Evolutionary conservation across 148 eudicot species (phyloP), one percentile per base, ranked within the genome.

Genomic region (Nepenthes mirabilis): DNA sequence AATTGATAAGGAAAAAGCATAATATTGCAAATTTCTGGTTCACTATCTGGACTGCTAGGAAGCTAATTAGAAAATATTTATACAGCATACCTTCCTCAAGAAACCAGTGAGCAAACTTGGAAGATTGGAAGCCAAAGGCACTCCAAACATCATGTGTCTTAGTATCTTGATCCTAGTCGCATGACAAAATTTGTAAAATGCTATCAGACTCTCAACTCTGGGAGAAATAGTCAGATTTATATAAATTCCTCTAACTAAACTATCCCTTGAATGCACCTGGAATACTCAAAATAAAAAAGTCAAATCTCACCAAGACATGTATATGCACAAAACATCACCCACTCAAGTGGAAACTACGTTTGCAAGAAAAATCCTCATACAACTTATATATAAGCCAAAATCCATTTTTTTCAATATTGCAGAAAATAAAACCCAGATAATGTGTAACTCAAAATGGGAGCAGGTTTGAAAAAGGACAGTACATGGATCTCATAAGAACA

Each of bases 31-130:
- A 32, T 33, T 23, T 55, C 11, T 33, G 33, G 8, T 55, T 55
- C 32, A 52, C 43, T 45, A 11, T 8, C 5, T 33, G 53, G 53
- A 56, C 58, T 65, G 36, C 53, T 45, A n/a, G 34, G 12, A 11
- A 55, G 12, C 11, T 7, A 56, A 6, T 5, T 10, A 7, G 58
- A 56, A 13, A 47, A 43, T 2, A 55, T 4, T 13, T 23, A 34
- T 23, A 12, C 9, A 55, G 12, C 62, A 55, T 78, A 93, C 99
- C 97, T 51, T 89, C 99, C 73, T 82, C 91, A 49, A 56, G 69
- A 70, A 94, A 94, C 95, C 96, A 94, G 36, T 72, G 74, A 60
- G 90, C 78, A 75, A 94, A 94, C 72, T 87, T 94, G 64, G 99
- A 85, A n/a, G 87, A 82, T 34, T 73, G 79, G 56, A 54, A 73